phyloP scores from a whole-genome alignment of 768 basidiomycete species.

The Russula emetica region DNA sequence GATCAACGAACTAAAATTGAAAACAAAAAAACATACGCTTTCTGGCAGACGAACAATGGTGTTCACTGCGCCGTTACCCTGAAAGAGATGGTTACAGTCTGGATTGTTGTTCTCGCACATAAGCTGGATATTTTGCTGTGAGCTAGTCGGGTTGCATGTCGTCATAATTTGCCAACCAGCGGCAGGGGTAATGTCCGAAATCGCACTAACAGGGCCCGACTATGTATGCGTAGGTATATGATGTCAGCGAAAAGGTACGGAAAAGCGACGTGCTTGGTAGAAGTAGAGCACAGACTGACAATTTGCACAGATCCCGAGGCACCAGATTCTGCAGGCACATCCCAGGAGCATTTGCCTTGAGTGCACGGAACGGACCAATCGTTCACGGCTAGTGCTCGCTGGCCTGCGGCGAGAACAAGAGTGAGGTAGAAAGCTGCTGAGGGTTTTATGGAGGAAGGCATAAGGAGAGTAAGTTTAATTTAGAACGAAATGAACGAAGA shows the following conservation, averaged over 20 bases:
- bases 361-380: constrained; percentile 21
- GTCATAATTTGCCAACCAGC: constrained; percentile 12
- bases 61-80: constrained; percentile 14
- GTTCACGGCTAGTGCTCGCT: constrained; percentile 8
- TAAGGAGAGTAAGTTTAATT: background rate
- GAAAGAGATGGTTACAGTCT: constrained; percentile 26
- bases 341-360: constrained; percentile 15
- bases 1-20: too few species aligned
- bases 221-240: background rate
- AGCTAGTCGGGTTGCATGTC: constrained; percentile 3
- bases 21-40: background rate
- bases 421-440: background rate
- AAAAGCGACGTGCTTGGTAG: background rate
- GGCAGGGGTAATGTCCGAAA: constrained; percentile 20
- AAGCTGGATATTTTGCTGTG: constrained; percentile 8
- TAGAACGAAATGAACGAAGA: too few species aligned
- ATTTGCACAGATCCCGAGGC: constrained; percentile 15
- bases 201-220: constrained; percentile 18
- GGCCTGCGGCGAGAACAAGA: background rate
- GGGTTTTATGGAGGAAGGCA: background rate
- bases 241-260: background rate
- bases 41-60: constrained; percentile 29
- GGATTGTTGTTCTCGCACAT: background rate
- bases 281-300: constrained; percentile 14
- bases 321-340: constrained; percentile 2